Percentiles rank a stretch among this genome's conserved stretches.
Evolutionary conservation across 805 yeast genomes (phyloP).

Genomic region (Saccharomycopsis sp.): DNA sequence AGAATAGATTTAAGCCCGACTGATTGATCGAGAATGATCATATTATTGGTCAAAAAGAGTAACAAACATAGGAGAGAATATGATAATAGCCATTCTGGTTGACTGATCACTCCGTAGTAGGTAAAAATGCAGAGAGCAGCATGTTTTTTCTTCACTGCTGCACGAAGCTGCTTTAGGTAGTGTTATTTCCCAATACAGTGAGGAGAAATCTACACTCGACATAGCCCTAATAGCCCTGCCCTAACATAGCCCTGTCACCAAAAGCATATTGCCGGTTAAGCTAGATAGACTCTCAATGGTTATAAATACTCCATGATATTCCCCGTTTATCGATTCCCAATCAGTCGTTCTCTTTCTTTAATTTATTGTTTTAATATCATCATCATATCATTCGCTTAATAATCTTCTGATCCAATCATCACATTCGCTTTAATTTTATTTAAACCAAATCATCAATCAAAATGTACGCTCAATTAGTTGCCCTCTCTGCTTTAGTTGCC

Average conservation of each 20-base stretch:
- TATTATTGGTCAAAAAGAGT: too few relatives aligned
- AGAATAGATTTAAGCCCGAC: not conserved
- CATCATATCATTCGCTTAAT: not conserved
- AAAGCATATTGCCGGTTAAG: not conserved
- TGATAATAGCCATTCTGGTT: too few relatives aligned
- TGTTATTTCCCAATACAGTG: not conserved
- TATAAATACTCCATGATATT: not conserved
- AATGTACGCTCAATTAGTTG: constrained; percentile 16
- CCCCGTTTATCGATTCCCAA: not conserved
- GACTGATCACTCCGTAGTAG: too few relatives aligned
- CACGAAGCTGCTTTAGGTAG: not conserved
- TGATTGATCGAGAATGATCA: too few relatives aligned
- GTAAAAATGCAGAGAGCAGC: too few relatives aligned
- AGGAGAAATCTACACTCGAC: not conserved
- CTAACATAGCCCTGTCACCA: not conserved
- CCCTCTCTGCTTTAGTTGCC: constrained; percentile 22
- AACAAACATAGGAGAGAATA: too few relatives aligned
- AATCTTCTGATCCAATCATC: not conserved
- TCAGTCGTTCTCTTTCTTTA: not conserved
- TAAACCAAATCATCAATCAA: not conserved
- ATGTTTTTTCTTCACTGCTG: not conserved
- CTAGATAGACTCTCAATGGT: not conserved
- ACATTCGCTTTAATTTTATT: constrained; percentile 1
- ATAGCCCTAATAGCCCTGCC: not conserved
- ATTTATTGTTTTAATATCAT: not conserved